A percentile compares a stretch with the other conserved stretches of the same genome.
Conservation (phyloP, 805 yeast genomes). For the Groenewaldozyma tartarivorans region DNA sequence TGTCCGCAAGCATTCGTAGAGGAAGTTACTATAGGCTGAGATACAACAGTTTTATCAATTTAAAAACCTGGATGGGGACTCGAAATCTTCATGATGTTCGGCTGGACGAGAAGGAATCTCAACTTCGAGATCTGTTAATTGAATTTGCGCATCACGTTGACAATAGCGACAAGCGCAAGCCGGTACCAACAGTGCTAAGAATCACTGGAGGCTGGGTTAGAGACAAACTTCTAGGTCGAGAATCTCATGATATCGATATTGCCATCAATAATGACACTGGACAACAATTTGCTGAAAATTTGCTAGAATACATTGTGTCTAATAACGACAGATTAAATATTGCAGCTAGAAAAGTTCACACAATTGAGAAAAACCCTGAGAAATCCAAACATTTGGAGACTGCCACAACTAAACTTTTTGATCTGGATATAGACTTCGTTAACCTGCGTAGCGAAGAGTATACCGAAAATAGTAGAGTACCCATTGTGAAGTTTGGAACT, state of each 20-base stretch:
- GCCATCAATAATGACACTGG: slow-evolving; percentile 84
- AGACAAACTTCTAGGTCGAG: slow-evolving; percentile 75
- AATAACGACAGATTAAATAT: slow-evolving; percentile 24
- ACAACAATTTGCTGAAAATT: slow-evolving; percentile 64
- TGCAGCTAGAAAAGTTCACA: slow-evolving; percentile 43
- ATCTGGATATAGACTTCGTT: slow-evolving; percentile 86
- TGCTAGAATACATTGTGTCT: slow-evolving; percentile 39
- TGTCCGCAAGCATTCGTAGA: too few relatives aligned
- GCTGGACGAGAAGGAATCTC: slow-evolving; percentile 23
- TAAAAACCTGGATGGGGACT: too few relatives aligned
- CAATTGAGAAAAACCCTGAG: slow-evolving; percentile 86
- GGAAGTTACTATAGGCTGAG: too few relatives aligned
- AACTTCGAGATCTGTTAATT: slow-evolving; percentile 24
- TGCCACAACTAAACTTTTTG: slow-evolving; percentile 80
- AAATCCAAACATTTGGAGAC: slow-evolving; percentile 95
- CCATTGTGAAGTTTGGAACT: slow-evolving; percentile 74
- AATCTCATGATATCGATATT: slow-evolving; percentile 82
- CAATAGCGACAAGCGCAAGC: slow-evolving; percentile 11
- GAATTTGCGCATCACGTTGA: slow-evolving; percentile 22
- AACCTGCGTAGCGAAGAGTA: slow-evolving; percentile 83
- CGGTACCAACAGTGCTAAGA: slow-evolving; percentile 42
- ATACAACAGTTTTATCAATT: too few relatives aligned
- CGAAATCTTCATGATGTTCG: slow-evolving; percentile 12
- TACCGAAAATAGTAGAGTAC: slow-evolving; percentile 78
- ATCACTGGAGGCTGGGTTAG: slow-evolving; percentile 99